phyloP scores from a whole-genome alignment of 768 basidiomycete genomes.

The Candolleomyces efflorescens region DNA sequence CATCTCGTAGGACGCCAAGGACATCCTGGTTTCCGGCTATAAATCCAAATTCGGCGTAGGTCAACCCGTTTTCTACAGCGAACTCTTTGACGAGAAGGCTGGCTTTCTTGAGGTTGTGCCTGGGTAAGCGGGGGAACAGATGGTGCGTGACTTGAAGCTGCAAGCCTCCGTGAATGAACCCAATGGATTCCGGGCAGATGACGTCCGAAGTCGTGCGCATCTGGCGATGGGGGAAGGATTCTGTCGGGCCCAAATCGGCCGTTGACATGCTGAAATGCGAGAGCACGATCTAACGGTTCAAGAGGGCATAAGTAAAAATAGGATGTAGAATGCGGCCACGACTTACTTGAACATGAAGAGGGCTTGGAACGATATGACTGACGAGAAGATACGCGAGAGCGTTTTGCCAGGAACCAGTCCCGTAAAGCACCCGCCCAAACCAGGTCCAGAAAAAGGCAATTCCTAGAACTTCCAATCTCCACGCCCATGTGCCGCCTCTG shows the following conservation, averaged over 20 bases:
- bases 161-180: slow-evolving; percentile 94
- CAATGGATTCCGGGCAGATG: slow-evolving; percentile 76
- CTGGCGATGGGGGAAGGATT: slow-evolving; percentile 92
- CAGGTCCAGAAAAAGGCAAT: slow-evolving; percentile 87
- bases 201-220: slow-evolving; percentile 98
- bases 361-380: slow-evolving; percentile 83
- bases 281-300: slow-evolving; percentile 69
- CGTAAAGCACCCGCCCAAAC: slow-evolving; percentile 68
- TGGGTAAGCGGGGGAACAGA: slow-evolving; percentile 90
- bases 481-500: slow-evolving; percentile 72
- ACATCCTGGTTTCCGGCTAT: slow-evolving; percentile 84
- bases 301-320: neutral
- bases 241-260: slow-evolving; percentile 81
- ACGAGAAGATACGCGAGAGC: slow-evolving; percentile 74
- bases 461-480: slow-evolving; percentile 70
- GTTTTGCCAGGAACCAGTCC: slow-evolving; percentile 68
- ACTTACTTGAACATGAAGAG: slow-evolving; percentile 89
- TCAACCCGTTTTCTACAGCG: slow-evolving; percentile 77
- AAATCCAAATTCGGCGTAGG: slow-evolving; percentile 91
- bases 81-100: slow-evolving; percentile 83
- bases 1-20: slow-evolving; percentile 70
- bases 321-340: neutral
- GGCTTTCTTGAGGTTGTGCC: slow-evolving; percentile 87
- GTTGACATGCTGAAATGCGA: slow-evolving; percentile 98
- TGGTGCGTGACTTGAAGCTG: slow-evolving; percentile 98